phyloP scores from a whole-genome alignment of 139 green algal genomes.

The Tetraselmis striata region DNA sequence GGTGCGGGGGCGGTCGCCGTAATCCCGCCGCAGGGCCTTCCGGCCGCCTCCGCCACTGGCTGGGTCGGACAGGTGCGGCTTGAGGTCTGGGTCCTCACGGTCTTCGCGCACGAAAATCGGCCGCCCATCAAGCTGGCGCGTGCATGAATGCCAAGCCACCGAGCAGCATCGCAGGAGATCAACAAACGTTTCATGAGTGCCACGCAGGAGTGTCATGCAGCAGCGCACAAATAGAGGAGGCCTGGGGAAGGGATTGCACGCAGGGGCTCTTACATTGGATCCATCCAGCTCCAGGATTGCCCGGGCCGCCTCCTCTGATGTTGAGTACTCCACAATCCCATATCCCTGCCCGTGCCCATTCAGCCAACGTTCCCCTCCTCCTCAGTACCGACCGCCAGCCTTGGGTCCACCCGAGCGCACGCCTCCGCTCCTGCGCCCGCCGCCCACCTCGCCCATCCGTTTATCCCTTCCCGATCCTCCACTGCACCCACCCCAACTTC shows the following conservation, averaged over 20 bases:
- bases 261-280: constrained; percentile 28
- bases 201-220: not conserved
- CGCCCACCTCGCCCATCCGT: not conserved
- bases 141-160: not conserved
- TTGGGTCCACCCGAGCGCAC: no score
- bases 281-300: constrained; percentile 64
- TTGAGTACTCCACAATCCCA: constrained; percentile 76
- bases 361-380: not conserved
- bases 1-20: not conserved
- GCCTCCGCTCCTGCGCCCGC: no score
- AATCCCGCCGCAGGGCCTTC: not conserved
- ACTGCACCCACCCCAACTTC: no score
- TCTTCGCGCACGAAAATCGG: constrained; percentile 25
- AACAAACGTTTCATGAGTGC: not conserved
- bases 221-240: not conserved
- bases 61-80: not conserved
- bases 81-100: constrained; percentile 14
- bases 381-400: no score
- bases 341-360: constrained; percentile 40
- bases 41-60: not conserved
- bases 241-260: constrained; percentile 1
- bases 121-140: not conserved
- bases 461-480: no score
- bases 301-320: constrained; percentile 40
- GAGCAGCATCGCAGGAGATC: not conserved